Percentiles rank a stretch among this genome's conserved stretches.
phyloP scores from a whole-genome alignment of 2,329 filamentous ascomycete species.

The Stachybotrys chlorohalonatus region DNA sequence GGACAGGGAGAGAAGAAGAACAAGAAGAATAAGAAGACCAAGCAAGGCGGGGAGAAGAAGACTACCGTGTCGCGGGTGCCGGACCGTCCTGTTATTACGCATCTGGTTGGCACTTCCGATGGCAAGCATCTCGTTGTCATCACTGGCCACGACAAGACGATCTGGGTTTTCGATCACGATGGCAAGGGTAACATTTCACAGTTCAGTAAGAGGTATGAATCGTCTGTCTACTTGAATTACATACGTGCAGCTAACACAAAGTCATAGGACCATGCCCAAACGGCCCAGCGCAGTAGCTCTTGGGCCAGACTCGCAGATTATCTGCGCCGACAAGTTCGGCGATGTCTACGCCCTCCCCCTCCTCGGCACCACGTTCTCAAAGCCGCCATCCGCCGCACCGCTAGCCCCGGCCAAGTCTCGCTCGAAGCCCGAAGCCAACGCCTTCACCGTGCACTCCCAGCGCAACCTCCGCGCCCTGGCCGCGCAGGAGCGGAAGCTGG shows the following conservation, averaged over 20 bases:
- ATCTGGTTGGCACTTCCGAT: conserved; percentile 54
- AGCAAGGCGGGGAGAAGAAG: conserved; percentile 14
- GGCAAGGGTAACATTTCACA: conserved; percentile 52
- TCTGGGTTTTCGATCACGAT: conserved; percentile 71
- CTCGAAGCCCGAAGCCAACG: conserved; percentile 43
- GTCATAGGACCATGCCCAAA: conserved; percentile 71
- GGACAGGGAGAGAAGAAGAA: conserved; percentile 13
- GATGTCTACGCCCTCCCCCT: conserved; percentile 89
- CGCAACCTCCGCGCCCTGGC: conserved; percentile 53
- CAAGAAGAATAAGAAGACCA: conserved; percentile 18
- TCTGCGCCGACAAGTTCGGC: conserved; percentile 91
- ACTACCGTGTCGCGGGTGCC: conserved; percentile 20
- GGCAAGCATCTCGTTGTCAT: conserved; percentile 65
- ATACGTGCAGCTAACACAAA: conserved; percentile 14
- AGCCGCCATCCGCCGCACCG: conserved; percentile 7
- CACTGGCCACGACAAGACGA: conserved; percentile 83
- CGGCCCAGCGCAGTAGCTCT: conserved; percentile 70
- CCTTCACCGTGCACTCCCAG: conserved; percentile 53
- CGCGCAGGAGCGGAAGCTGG: conserved; percentile 43
- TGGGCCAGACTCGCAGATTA: conserved; percentile 61
- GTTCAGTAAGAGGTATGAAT: conserved; percentile 58
- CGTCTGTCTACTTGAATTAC: background rate
- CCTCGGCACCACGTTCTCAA: conserved; percentile 10
- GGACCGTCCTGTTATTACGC: conserved; percentile 57
- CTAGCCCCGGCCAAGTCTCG: conserved; percentile 16